Conservation (phyloP, 306 rosid species). For the Elaeagnus macrophylla region DNA sequence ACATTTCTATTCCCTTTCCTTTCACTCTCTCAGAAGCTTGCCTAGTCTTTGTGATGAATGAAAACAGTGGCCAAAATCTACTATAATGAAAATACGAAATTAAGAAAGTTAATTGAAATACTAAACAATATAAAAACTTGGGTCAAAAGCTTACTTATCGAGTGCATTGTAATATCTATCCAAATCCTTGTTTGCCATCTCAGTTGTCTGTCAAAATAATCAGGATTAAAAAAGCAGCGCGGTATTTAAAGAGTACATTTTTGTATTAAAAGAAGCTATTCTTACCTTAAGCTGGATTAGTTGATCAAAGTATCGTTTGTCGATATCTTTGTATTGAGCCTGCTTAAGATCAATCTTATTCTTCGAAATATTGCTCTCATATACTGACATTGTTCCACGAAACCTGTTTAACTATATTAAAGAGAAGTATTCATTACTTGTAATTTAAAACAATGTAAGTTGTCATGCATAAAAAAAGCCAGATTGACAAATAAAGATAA, state of each 20-base stretch:
- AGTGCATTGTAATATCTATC: conserved; percentile 95
- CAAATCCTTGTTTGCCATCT: conserved; percentile 99
- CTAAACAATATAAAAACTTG: conserved; percentile 1
- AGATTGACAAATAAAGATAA: too few species aligned
- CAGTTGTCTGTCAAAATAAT: conserved; percentile 61
- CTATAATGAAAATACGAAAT: not conserved
- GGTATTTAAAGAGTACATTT: too few species aligned
- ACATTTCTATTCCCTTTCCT: too few species aligned
- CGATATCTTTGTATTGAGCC: conserved; percentile 83
- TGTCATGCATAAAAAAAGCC: too few species aligned
- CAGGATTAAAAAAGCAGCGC: not conserved
- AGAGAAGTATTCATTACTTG: not conserved
- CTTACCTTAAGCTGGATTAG: conserved; percentile 90
- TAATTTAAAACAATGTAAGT: too few species aligned
- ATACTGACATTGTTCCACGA: conserved; percentile 70
- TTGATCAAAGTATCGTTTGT: conserved; percentile 80
- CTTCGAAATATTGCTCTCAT: conserved; percentile 63
- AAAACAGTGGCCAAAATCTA: too few species aligned
- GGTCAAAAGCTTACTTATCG: conserved; percentile 60
- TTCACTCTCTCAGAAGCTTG: too few species aligned
- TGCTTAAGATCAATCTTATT: conserved; percentile 78
- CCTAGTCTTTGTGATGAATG: too few species aligned
- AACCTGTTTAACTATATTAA: conserved; percentile 57
- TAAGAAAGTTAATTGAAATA: not conserved
- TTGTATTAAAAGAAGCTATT: conserved; percentile 1